Conservation (phyloP, 139 green algal species). For the Chlamydomonas sphaeroides region DNA sequence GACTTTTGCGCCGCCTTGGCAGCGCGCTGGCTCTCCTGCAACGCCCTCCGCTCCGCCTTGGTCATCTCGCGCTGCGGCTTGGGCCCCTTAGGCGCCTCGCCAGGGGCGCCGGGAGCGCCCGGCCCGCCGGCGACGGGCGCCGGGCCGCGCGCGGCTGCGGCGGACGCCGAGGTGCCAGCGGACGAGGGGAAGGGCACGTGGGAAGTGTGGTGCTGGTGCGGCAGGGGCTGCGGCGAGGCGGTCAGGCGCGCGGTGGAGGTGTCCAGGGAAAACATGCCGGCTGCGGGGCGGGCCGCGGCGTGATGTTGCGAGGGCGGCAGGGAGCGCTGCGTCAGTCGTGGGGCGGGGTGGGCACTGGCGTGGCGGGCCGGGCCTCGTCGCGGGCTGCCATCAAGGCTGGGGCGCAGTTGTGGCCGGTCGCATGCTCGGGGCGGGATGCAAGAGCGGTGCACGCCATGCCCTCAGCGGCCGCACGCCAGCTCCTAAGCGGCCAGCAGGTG, state of each 20-base stretch:
- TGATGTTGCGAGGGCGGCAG: too few species aligned
- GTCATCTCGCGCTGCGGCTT: constrained; percentile 68
- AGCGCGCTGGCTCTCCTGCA: constrained; percentile 84
- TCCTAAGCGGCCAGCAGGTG: too few species aligned
- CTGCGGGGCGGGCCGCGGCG: too few species aligned
- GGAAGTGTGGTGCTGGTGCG: not conserved
- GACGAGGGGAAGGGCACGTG: not conserved
- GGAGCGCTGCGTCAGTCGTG: too few species aligned
- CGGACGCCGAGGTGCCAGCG: not conserved
- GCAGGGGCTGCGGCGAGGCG: not conserved
- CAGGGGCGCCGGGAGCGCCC: not conserved
- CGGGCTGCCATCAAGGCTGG: too few species aligned
- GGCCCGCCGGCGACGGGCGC: not conserved
- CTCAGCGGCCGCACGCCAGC: too few species aligned
- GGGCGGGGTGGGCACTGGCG: too few species aligned
- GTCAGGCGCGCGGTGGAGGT: not conserved
- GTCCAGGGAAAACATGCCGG: constrained; percentile 34
- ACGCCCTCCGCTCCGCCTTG: constrained; percentile 81
- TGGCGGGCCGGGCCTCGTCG: too few species aligned
- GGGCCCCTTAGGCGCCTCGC: not conserved
- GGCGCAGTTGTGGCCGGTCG: too few species aligned
- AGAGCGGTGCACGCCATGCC: too few species aligned
- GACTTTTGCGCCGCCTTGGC: constrained; percentile 78
- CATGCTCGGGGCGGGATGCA: too few species aligned
- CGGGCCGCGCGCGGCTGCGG: not conserved